A percentile compares a stretch with the other conserved stretches of the same genome.
Evolutionary conservation across 306 rosid species (phyloP).

Genomic region (Canavalia ensiformis): DNA sequence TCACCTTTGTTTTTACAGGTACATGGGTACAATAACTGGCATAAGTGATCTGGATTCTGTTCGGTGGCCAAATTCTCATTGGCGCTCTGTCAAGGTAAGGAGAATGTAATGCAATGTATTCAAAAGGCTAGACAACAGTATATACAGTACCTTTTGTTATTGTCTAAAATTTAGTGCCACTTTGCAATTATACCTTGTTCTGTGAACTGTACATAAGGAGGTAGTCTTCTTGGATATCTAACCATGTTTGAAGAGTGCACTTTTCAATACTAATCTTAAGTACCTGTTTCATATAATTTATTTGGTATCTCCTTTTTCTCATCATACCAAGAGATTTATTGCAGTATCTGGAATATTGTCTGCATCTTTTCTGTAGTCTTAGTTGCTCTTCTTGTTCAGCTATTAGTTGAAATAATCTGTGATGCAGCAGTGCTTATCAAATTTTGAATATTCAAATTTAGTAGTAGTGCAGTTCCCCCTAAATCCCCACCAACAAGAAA

Average conservation of each 20-base stretch:
- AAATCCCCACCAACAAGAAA: neutral
- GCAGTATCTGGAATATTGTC: neutral
- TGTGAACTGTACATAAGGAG: constrained; percentile 4
- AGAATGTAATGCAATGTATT: neutral
- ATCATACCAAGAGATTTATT: neutral
- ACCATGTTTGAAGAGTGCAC: constrained; percentile 12
- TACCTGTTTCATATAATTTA: constrained; percentile 9
- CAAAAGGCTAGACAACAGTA: neutral
- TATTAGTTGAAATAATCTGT: neutral
- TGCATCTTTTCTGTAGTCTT: neutral
- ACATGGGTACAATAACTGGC: constrained; percentile 98
- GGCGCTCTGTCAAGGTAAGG: constrained; percentile 93
- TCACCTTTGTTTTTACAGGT: constrained; percentile 58
- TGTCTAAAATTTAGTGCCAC: constrained; percentile 20
- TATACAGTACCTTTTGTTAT: constrained; percentile 4
- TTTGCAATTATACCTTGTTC: constrained; percentile 7
- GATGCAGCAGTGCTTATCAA: neutral
- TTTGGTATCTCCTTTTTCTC: neutral
- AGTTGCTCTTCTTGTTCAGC: constrained; percentile 18
- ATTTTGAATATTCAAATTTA: neutral
- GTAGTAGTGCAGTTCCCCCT: neutral
- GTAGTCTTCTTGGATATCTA: constrained; percentile 4
- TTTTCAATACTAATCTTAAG: neutral
- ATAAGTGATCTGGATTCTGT: constrained; percentile 85
- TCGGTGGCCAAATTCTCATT: constrained; percentile 91